phyloP scores from a whole-genome alignment of 2,329 filamentous ascomycete species.

The Pseudogymnoascus sp. region DNA sequence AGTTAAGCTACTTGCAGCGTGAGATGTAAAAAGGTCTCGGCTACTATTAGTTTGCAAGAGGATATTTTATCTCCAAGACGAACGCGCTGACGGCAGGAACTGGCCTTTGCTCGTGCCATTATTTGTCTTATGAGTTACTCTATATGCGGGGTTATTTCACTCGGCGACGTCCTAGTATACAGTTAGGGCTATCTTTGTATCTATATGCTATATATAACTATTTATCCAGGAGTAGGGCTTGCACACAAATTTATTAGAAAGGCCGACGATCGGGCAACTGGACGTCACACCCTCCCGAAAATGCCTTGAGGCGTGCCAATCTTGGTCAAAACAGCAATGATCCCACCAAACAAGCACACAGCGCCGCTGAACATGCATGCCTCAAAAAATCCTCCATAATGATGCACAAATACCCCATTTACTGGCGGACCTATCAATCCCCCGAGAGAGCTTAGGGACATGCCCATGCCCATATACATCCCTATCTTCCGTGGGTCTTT shows the following conservation, averaged over 20 bases:
- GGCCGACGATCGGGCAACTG: not conserved
- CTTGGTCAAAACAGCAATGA: slow-evolving; percentile 31
- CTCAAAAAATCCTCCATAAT: slow-evolving; percentile 32
- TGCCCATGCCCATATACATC: slow-evolving; percentile 45
- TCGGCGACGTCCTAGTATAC: not conserved
- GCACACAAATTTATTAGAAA: not conserved
- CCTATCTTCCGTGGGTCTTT: slow-evolving; percentile 45
- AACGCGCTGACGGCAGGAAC: not conserved
- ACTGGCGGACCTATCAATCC: slow-evolving; percentile 40
- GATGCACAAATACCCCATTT: slow-evolving; percentile 35
- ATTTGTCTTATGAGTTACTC: not conserved
- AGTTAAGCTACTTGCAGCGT: not conserved
- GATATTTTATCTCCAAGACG: not conserved
- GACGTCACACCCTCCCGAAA: slow-evolving; percentile 25
- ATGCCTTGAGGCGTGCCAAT: slow-evolving; percentile 30
- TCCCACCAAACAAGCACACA: slow-evolving; percentile 29
- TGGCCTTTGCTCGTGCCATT: not conserved
- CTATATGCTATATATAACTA: not conserved
- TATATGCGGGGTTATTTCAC: not conserved
- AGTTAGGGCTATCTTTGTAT: too few relatives aligned
- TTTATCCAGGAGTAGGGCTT: not conserved
- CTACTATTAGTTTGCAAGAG: not conserved
- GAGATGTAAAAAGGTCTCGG: not conserved
- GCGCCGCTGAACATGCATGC: slow-evolving; percentile 29
- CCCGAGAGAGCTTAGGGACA: slow-evolving; percentile 35